Percentiles rank a stretch among this genome's conserved stretches.
phyloP scores from a whole-genome alignment of 2,329 filamentous ascomycete genomes.

The Penicillium sp. region DNA sequence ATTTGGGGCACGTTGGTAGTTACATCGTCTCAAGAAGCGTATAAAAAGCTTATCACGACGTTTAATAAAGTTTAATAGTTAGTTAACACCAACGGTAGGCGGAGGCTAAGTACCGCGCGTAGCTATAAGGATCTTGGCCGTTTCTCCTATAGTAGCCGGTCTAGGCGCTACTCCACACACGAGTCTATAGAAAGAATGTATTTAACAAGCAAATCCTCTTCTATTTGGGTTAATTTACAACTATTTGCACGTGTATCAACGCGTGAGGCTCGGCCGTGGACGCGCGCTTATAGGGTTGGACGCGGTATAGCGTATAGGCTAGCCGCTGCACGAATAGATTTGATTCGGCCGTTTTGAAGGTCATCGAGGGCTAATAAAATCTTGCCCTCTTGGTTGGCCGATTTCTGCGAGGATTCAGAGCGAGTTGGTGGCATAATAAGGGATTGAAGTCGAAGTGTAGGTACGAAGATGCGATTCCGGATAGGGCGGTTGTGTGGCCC shows the following conservation, averaged over 20 bases:
- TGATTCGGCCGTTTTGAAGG: too few species aligned
- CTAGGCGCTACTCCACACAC: too few species aligned
- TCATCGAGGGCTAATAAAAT: not conserved
- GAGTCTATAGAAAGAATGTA: constrained; percentile 1
- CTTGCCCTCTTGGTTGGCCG: not conserved
- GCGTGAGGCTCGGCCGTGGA: not conserved
- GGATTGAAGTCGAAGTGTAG: not conserved
- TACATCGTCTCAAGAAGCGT: too few species aligned
- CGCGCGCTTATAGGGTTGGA: not conserved
- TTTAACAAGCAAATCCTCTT: not conserved
- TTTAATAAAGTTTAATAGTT: too few species aligned
- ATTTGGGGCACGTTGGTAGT: too few species aligned
- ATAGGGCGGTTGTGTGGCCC: too few species aligned
- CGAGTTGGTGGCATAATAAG: not conserved
- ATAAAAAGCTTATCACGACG: too few species aligned
- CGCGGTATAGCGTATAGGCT: constrained; percentile 2
- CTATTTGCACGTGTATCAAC: not conserved
- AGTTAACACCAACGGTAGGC: not conserved
- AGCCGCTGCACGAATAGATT: too few species aligned
- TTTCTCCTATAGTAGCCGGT: too few species aligned
- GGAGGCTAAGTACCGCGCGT: not conserved
- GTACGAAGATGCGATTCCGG: not conserved
- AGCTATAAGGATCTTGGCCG: not conserved
- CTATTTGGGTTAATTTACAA: not conserved
- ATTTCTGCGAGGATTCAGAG: not conserved